Conservation (phyloP, 331 rosid genomes). For the Telfairia occidentalis region DNA sequence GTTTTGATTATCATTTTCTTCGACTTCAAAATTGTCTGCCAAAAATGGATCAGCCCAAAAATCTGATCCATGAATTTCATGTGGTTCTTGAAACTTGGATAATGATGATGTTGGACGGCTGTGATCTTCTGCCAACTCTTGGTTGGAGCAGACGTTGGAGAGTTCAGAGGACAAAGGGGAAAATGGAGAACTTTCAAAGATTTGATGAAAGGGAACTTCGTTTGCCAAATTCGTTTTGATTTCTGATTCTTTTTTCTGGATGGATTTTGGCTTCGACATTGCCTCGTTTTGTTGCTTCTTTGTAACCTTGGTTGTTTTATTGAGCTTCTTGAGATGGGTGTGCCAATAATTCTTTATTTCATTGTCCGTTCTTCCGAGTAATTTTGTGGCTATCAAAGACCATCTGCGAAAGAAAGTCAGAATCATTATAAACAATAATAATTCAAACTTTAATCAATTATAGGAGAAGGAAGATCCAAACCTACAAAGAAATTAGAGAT, state of each 20-base stretch:
- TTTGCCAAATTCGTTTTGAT: neutral
- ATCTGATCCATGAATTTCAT: neutral
- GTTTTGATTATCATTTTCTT: neutral
- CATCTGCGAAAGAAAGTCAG: conserved; percentile 27
- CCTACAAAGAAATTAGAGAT: too few species aligned
- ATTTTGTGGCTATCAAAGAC: conserved; percentile 45
- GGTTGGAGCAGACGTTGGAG: neutral
- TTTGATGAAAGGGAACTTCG: neutral
- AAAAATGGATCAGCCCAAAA: conserved; percentile 7
- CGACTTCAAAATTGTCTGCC: neutral
- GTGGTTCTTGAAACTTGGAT: neutral
- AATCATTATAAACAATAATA: neutral
- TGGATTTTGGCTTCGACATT: neutral
- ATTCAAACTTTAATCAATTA: too few species aligned
- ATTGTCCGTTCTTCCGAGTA: conserved; percentile 63
- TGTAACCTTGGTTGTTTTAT: neutral
- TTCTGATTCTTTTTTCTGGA: neutral
- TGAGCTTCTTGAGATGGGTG: conserved; percentile 32
- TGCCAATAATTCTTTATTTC: conserved; percentile 74
- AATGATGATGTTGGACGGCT: neutral
- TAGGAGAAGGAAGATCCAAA: too few species aligned
- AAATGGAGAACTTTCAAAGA: neutral
- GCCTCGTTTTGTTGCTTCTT: neutral
- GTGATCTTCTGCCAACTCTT: neutral
- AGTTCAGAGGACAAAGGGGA: neutral